phyloP scores from a whole-genome alignment of 345 rosid genomes.

The Salix purpurea region DNA sequence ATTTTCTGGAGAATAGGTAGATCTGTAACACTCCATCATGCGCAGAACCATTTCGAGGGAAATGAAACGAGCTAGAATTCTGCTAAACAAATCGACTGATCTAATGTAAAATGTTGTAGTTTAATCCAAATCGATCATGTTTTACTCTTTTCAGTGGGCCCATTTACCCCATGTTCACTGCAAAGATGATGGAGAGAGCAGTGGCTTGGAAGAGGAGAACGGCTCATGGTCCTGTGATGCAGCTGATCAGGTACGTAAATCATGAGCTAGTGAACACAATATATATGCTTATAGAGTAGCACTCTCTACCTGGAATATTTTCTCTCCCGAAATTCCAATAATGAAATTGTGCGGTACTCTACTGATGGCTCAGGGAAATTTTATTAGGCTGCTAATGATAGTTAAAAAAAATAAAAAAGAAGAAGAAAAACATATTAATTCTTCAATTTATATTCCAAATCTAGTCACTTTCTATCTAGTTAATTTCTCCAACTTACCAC shows the following conservation, averaged over 20 bases:
- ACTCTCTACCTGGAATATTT: neutral
- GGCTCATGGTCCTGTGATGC: conserved; percentile 7
- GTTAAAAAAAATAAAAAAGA: neutral
- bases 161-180: conserved; percentile 64
- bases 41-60: neutral
- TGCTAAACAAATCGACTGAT: neutral
- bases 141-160: conserved; percentile 70
- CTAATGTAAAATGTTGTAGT: neutral
- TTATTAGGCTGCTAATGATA: neutral
- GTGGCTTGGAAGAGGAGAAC: conserved; percentile 31
- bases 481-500: neutral
- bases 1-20: neutral
- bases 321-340: neutral
- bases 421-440: neutral
- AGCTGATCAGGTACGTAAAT: conserved; percentile 3
- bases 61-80: neutral
- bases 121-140: neutral
- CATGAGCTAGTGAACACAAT: too few species aligned
- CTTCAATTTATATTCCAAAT: neutral
- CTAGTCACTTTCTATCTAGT: neutral
- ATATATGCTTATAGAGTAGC: neutral
- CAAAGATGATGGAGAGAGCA: conserved; percentile 44
- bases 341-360: neutral
- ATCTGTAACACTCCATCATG: neutral
- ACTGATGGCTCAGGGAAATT: neutral